Evolutionary conservation across 2,329 filamentous ascomycete species (phyloP).

Genomic region (Xylaria digitata): DNA sequence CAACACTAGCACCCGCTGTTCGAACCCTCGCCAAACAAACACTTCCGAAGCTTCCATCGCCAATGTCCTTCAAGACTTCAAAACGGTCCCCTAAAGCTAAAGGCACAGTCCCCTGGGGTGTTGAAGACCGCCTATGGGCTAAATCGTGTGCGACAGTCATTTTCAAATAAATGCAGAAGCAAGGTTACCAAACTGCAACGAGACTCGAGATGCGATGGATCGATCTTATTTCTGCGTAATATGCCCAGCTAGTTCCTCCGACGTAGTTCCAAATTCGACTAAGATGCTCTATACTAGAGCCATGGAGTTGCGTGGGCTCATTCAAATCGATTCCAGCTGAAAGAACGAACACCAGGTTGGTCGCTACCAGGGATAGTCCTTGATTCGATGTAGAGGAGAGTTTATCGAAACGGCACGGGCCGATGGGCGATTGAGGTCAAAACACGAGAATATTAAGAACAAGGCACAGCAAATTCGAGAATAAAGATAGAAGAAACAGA

Average conservation of each 20-base stretch:
- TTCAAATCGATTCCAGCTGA: conserved; percentile 48
- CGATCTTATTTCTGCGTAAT: conserved; percentile 33
- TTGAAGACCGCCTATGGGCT: conserved; percentile 73
- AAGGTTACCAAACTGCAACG: conserved; percentile 30
- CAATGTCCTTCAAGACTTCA: conserved; percentile 97
- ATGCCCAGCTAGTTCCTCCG: conserved; percentile 45
- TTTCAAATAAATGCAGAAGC: conserved; percentile 50
- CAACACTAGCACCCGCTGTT: conserved; percentile 87
- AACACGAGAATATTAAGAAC: conserved; percentile 32
- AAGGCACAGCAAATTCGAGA: conserved; percentile 35
- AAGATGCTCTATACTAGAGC: conserved; percentile 55
- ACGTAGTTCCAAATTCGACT: conserved; percentile 41
- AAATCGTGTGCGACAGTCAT: conserved; percentile 85
- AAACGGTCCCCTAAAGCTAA: conserved; percentile 90
- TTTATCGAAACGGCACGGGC: conserved; percentile 39
- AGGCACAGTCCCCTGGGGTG: conserved; percentile 58
- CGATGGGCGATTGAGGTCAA: conserved; percentile 25
- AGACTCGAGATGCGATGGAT: conserved; percentile 16
- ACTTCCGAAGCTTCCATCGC: conserved; percentile 98
- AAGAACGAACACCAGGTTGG: conserved; percentile 21
- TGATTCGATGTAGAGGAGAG: conserved; percentile 25
- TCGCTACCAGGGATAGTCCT: conserved; percentile 29
- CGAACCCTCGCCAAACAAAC: conserved; percentile 92
- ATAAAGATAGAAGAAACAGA: conserved; percentile 39
- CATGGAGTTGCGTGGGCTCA: conserved; percentile 51